phyloP scores from a whole-genome alignment of 441 rosid genomes.

The Melastoma candidum region DNA sequence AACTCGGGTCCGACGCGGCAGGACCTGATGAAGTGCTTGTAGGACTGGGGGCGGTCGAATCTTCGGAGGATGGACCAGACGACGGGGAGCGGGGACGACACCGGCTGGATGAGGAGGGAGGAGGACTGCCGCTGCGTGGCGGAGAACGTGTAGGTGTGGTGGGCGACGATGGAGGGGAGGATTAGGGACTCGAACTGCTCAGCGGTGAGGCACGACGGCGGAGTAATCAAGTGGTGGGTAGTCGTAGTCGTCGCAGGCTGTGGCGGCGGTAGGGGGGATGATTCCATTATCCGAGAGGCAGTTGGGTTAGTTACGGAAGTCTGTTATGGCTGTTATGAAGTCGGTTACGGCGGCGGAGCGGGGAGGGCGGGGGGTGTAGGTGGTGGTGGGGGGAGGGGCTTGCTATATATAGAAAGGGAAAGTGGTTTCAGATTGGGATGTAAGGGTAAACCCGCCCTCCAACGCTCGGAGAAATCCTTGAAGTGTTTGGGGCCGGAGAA shows the following conservation, averaged over 20 bases:
- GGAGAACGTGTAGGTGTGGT: slow-evolving; percentile 6
- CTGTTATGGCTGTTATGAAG: too few species aligned
- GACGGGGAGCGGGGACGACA: not conserved
- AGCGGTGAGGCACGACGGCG: not conserved
- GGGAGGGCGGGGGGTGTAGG: too few species aligned
- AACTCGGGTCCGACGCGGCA: slow-evolving; percentile 22
- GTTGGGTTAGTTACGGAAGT: too few species aligned
- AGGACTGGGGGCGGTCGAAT: slow-evolving; percentile 6
- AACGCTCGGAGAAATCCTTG: too few species aligned
- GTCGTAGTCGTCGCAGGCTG: not conserved
- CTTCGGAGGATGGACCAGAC: slow-evolving; percentile 8
- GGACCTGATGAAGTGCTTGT: slow-evolving; percentile 27
- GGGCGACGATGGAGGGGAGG: slow-evolving; percentile 1
- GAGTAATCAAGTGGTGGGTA: not conserved
- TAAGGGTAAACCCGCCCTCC: too few species aligned
- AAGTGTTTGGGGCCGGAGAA: too few species aligned
- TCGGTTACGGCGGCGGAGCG: too few species aligned
- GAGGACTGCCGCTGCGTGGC: slow-evolving; percentile 3
- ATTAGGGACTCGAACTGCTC: slow-evolving; percentile 4
- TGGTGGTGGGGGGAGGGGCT: too few species aligned
- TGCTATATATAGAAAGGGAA: too few species aligned
- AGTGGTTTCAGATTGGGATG: too few species aligned
- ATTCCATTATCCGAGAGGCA: too few species aligned
- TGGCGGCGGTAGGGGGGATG: too few species aligned
- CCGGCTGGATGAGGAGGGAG: slow-evolving; percentile 3